Conservation (phyloP, 768 basidiomycete genomes). For the Panaeolus papilionaceus region DNA sequence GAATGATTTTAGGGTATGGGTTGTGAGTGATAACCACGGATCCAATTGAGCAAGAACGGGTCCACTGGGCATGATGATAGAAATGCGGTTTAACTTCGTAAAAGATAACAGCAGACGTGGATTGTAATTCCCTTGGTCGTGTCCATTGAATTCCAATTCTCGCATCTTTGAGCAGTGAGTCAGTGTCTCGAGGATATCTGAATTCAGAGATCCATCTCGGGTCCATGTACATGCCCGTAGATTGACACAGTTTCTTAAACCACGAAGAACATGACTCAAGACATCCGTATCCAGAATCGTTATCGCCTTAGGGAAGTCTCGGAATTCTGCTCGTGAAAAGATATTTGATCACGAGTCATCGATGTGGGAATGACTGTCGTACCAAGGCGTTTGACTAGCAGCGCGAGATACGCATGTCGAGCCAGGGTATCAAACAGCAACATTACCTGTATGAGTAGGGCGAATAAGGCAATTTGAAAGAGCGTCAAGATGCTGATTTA, state of each 20-base stretch:
- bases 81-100: constrained; percentile 57
- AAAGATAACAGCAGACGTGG: constrained; percentile 58
- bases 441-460: constrained; percentile 51
- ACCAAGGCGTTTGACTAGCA: constrained; percentile 65
- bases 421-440: constrained; percentile 69
- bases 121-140: constrained; percentile 60
- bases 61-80: constrained; percentile 77
- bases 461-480: neutral
- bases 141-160: constrained; percentile 78
- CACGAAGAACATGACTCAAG: constrained; percentile 48
- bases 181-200: constrained; percentile 62
- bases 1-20: constrained; percentile 56
- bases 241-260: constrained; percentile 65
- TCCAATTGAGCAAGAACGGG: constrained; percentile 56
- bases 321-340: constrained; percentile 55
- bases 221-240: constrained; percentile 79
- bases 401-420: constrained; percentile 58
- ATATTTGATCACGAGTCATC: constrained; percentile 7
- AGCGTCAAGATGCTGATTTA: neutral
- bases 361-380: constrained; percentile 25
- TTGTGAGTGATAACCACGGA: constrained; percentile 55
- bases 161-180: constrained; percentile 45
- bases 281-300: constrained; percentile 39
- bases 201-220: constrained; percentile 74
- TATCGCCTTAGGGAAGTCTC: constrained; percentile 71